Evolutionary conservation across 306 rosid species (phyloP).

Genomic region (Clitoria ternatea): DNA sequence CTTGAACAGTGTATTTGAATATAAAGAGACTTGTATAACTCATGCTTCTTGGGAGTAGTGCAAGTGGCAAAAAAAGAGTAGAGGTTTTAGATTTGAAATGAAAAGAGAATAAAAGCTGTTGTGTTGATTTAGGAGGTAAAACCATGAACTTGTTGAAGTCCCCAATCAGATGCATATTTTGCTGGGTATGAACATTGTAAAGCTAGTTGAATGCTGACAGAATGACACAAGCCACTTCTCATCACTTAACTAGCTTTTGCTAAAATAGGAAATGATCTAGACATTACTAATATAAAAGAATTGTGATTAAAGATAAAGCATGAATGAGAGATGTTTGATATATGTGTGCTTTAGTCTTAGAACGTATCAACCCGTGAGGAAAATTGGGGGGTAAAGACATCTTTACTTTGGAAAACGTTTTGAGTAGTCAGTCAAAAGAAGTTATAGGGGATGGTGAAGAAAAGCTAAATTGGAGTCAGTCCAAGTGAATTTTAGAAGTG

Average conservation of each 20-base stretch:
- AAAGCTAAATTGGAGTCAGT: conserved; percentile 48
- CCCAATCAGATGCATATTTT: conserved; percentile 41
- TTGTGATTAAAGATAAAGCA: conserved; percentile 50
- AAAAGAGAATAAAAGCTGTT: conserved; percentile 27
- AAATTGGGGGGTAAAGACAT: conserved; percentile 49
- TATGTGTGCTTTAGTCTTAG: conserved; percentile 31
- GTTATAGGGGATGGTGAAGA: conserved; percentile 56
- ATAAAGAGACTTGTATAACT: not conserved
- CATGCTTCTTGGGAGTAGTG: conserved; percentile 23
- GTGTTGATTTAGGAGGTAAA: conserved; percentile 9
- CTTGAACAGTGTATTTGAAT: not conserved
- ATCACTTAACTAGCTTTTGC: conserved; percentile 17
- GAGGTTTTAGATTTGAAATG: conserved; percentile 5
- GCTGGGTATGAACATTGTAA: conserved; percentile 30
- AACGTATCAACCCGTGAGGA: conserved; percentile 30
- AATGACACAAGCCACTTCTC: not conserved
- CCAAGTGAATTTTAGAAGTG: conserved; percentile 40
- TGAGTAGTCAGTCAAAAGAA: conserved; percentile 79
- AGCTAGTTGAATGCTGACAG: conserved; percentile 25
- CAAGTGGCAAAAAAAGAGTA: conserved; percentile 31
- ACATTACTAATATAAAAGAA: conserved; percentile 34
- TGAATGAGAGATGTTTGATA: conserved; percentile 28
- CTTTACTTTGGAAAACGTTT: conserved; percentile 52
- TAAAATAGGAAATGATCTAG: conserved; percentile 26
- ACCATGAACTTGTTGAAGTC: conserved; percentile 27